Evolutionary conservation across 805 yeast species (phyloP).

Genomic region (Kuraishia molischiana): DNA sequence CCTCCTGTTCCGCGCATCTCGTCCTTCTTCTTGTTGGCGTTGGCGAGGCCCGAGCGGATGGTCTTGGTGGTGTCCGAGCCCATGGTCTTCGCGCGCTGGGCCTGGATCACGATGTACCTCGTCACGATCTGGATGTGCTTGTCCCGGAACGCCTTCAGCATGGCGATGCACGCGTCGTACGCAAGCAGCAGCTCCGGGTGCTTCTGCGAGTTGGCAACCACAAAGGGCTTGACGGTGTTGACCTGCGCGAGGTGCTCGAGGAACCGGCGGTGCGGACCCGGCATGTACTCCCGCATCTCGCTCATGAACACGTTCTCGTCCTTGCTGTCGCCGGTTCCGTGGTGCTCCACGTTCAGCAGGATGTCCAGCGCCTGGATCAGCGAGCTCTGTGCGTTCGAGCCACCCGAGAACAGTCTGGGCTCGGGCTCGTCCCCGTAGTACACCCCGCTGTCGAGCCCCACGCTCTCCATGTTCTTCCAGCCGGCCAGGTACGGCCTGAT

Average conservation of each 20-base stretch:
- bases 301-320: slow-evolving; percentile 45
- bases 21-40: slow-evolving; percentile 32
- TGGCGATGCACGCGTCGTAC: slow-evolving; percentile 84
- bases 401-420: slow-evolving; percentile 67
- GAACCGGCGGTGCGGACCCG: slow-evolving; percentile 73
- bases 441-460: slow-evolving; percentile 72
- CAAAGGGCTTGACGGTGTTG: slow-evolving; percentile 58
- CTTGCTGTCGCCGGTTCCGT: slow-evolving; percentile 52
- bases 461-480: slow-evolving; percentile 85
- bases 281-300: slow-evolving; percentile 89
- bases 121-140: slow-evolving; percentile 91
- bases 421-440: slow-evolving; percentile 56
- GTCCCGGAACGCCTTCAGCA: slow-evolving; percentile 82
- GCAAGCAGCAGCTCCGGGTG: slow-evolving; percentile 54
- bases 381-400: slow-evolving; percentile 90
- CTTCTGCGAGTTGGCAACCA: slow-evolving; percentile 26
- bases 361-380: slow-evolving; percentile 82
- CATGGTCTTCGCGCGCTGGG: slow-evolving; percentile 41
- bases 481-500: slow-evolving; percentile 90
- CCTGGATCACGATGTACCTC: slow-evolving; percentile 74
- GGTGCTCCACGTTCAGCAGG: slow-evolving; percentile 65
- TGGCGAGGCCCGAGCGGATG: slow-evolving; percentile 58
- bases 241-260: slow-evolving; percentile 47
- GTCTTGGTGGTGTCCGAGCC: slow-evolving; percentile 42
- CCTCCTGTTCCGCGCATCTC: slow-evolving; percentile 89